phyloP scores from a whole-genome alignment of 2,329 filamentous ascomycete genomes.

The Phialophora verrucosa region DNA sequence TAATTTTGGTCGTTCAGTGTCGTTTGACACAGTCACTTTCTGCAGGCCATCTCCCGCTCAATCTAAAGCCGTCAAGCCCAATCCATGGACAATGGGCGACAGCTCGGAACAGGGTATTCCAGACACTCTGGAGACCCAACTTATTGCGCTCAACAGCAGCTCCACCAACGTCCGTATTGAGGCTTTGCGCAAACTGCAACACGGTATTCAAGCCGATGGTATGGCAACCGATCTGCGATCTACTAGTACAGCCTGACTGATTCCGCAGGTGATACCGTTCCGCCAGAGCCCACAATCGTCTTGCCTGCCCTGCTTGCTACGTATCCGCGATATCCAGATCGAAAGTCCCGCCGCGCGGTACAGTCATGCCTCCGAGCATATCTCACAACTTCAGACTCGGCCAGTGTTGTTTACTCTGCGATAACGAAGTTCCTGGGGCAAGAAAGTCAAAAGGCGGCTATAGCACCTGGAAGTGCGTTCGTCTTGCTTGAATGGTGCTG shows the following conservation, averaged over 20 bases:
- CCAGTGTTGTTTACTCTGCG: constrained; percentile 38
- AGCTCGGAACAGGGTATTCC: constrained; percentile 23
- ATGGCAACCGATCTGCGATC: not conserved
- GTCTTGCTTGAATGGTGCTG: constrained; percentile 91
- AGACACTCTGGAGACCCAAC: constrained; percentile 23
- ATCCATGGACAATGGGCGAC: constrained; percentile 34
- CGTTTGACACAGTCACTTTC: not conserved
- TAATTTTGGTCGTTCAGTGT: not conserved
- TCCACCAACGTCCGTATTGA: constrained; percentile 38
- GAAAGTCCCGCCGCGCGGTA: constrained; percentile 79
- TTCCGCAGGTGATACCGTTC: constrained; percentile 15
- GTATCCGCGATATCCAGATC: constrained; percentile 84
- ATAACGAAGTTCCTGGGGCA: constrained; percentile 70
- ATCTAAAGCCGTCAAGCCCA: constrained; percentile 9
- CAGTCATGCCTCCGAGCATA: constrained; percentile 77
- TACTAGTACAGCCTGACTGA: constrained; percentile 17
- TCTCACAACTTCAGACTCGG: constrained; percentile 63
- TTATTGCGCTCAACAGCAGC: constrained; percentile 32
- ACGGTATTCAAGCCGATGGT: constrained; percentile 31
- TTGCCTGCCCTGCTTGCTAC: constrained; percentile 72
- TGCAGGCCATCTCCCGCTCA: constrained; percentile 4
- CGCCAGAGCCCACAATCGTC: constrained; percentile 9
- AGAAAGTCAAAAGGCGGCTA: constrained; percentile 76
- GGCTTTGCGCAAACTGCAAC: constrained; percentile 33
- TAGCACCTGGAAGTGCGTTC: constrained; percentile 82